These are phyloP conservation scores for Arthrocladium fulminans DNA, from an alignment of 2,329 filamentous ascomycete genomes.

Conservation along the genomic window DNA sequence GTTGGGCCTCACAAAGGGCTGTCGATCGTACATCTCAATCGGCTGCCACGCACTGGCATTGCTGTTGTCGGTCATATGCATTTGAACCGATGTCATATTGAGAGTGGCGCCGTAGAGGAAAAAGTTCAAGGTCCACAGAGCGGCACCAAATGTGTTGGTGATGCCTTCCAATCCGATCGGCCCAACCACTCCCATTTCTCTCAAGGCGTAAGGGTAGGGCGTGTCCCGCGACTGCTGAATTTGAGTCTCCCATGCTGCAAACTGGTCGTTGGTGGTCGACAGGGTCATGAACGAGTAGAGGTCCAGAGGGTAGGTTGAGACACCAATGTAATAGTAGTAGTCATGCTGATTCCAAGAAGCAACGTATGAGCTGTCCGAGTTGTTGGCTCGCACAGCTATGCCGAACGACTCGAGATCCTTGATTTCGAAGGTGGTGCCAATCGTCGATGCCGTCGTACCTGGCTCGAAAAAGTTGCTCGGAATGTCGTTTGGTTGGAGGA, in stretches of 20 bases:
- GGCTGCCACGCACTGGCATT: slow-evolving; percentile 45
- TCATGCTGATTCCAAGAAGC: slow-evolving; percentile 46
- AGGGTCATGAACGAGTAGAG: slow-evolving; percentile 39
- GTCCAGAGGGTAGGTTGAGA: slow-evolving; percentile 37
- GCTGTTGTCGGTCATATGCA: slow-evolving; percentile 49
- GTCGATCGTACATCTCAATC: slow-evolving; percentile 31
- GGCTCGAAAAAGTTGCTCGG: slow-evolving; percentile 41
- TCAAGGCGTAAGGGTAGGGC: slow-evolving; percentile 39
- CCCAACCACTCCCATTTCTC: slow-evolving; percentile 45
- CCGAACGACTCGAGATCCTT: slow-evolving; percentile 32
- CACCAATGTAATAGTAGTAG: slow-evolving; percentile 46
- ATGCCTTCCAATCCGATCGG: slow-evolving; percentile 40
- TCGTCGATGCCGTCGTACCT: slow-evolving; percentile 42
- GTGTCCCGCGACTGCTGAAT: slow-evolving; percentile 35
- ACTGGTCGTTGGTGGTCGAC: slow-evolving; percentile 40
- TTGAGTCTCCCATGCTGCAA: slow-evolving; percentile 39
- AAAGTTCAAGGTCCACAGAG: slow-evolving; percentile 46
- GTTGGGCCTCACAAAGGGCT: slow-evolving; percentile 39
- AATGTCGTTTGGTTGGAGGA: slow-evolving; percentile 35
- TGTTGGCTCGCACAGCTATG: slow-evolving; percentile 31
- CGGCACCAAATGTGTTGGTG: slow-evolving; percentile 42
- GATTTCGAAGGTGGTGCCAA: slow-evolving; percentile 43
- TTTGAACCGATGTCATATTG: slow-evolving; percentile 40
- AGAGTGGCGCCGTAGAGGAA: slow-evolving; percentile 42
- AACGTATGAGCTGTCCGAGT: slow-evolving; percentile 28